Conservation (phyloP, 2,329 filamentous ascomycete genomes). For the Fusarium buxicola region DNA sequence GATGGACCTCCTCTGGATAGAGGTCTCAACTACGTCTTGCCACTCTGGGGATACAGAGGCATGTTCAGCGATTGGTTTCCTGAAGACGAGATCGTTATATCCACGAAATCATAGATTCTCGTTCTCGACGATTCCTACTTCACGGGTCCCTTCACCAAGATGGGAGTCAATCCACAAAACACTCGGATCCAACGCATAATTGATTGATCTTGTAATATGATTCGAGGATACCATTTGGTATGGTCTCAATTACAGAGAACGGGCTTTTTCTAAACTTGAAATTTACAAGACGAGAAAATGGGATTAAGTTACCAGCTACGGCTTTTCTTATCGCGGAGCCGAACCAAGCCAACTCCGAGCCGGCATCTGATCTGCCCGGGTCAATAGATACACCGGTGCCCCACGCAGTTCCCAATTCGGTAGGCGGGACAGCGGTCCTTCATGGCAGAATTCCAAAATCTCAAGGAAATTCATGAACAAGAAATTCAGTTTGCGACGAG, state of each 20-base stretch:
- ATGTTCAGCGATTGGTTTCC: neutral
- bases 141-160: neutral
- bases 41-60: neutral
- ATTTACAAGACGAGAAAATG: no score
- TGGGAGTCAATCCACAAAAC: no score
- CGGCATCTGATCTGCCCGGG: constrained; percentile 4
- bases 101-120: neutral
- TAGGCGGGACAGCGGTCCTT: constrained; percentile 48
- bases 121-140: neutral
- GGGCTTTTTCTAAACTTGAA: no score
- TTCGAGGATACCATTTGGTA: no score
- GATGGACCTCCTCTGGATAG: neutral
- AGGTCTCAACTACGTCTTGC: neutral
- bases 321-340: no score
- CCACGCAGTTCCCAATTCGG: constrained; percentile 34
- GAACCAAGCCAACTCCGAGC: neutral
- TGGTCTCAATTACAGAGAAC: no score
- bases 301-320: no score
- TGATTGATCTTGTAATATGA: no score
- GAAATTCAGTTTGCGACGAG: constrained; percentile 35
- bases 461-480: constrained; percentile 42
- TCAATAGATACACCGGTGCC: constrained; percentile 25
- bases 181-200: no score
- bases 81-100: neutral
- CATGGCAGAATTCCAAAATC: constrained; percentile 54